Evolutionary conservation across 2,329 filamentous ascomycete genomes (phyloP).

Genomic region (Seiridium unicorne): DNA sequence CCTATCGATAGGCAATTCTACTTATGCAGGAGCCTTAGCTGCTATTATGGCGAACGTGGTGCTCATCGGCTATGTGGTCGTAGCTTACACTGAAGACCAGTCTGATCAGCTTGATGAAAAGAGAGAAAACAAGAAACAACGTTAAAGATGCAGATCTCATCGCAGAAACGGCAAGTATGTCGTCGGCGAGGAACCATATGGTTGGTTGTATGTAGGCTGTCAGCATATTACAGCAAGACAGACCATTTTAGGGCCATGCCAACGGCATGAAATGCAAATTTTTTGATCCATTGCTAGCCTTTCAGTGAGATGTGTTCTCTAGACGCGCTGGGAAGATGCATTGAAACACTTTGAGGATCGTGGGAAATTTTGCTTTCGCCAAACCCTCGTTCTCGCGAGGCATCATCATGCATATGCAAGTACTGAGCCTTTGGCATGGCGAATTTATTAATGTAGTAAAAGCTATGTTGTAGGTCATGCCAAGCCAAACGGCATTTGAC

Average conservation of each 20-base stretch:
- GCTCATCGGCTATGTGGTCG: slow-evolving; percentile 83
- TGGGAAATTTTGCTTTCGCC: no score
- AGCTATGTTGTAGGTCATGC: slow-evolving; percentile 1
- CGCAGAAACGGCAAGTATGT: no score
- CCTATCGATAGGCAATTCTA: slow-evolving; percentile 69
- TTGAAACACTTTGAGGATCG: neutral
- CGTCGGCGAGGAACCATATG: no score
- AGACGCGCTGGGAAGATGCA: neutral
- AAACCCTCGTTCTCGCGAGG: neutral
- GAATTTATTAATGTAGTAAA: slow-evolving; percentile 5
- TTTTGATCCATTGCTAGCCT: neutral
- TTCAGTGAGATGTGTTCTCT: neutral
- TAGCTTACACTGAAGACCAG: slow-evolving; percentile 86
- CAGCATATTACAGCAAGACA: no score
- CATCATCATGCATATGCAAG: neutral
- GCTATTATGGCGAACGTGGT: slow-evolving; percentile 91
- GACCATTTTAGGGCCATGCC: neutral
- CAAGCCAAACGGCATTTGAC: neutral
- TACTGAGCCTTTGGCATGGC: no score
- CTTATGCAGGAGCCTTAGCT: slow-evolving; percentile 80
- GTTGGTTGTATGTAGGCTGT: no score
- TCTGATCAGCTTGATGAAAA: slow-evolving; percentile 42
- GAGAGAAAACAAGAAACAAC: slow-evolving; percentile 46
- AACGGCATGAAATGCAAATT: neutral
- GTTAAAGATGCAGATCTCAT: slow-evolving; percentile 2